Percentiles rank a stretch among this genome's conserved stretches.
Conservation (phyloP, 768 basidiomycete genomes). For the Pleurotus eryngii region DNA sequence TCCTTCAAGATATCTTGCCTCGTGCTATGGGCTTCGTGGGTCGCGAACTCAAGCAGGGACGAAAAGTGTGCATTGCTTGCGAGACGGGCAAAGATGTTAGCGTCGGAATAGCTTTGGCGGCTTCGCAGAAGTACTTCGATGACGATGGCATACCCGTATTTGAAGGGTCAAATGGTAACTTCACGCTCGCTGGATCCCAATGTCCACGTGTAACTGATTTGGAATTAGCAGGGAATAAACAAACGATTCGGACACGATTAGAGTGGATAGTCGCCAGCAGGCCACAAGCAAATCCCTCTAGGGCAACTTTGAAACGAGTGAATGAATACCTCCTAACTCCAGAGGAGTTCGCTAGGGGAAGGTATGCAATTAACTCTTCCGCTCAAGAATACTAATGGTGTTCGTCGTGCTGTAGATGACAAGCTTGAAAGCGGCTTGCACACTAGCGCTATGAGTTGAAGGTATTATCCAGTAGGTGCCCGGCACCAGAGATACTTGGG, state of each 20-base stretch:
- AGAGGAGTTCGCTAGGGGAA: background rate
- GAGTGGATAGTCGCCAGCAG: constrained; percentile 83
- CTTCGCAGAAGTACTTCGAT: constrained; percentile 57
- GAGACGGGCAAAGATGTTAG: constrained; percentile 58
- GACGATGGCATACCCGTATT: constrained; percentile 38
- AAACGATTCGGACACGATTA: constrained; percentile 64
- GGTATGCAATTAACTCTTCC: background rate
- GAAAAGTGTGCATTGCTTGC: constrained; percentile 47
- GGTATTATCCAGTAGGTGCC: constrained; percentile 75
- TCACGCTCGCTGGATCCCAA: background rate
- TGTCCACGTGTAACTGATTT: background rate
- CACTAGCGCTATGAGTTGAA: constrained; percentile 66
- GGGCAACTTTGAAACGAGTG: constrained; percentile 74
- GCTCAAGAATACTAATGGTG: constrained; percentile 12
- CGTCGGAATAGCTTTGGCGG: constrained; percentile 60
- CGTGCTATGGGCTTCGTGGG: constrained; percentile 43
- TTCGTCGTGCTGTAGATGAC: constrained; percentile 50
- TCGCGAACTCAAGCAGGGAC: constrained; percentile 30
- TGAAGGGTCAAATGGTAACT: background rate
- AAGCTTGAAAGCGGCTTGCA: constrained; percentile 55
- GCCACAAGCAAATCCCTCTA: constrained; percentile 79
- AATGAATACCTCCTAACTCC: constrained; percentile 69
- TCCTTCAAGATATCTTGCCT: constrained; percentile 49
- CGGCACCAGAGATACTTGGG: constrained; percentile 43
- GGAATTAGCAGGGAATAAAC: constrained; percentile 42